A percentile compares a stretch with the other conserved stretches of the same genome.
Conservation (phyloP, 306 rosid genomes). For the Phaseolus lunatus region DNA sequence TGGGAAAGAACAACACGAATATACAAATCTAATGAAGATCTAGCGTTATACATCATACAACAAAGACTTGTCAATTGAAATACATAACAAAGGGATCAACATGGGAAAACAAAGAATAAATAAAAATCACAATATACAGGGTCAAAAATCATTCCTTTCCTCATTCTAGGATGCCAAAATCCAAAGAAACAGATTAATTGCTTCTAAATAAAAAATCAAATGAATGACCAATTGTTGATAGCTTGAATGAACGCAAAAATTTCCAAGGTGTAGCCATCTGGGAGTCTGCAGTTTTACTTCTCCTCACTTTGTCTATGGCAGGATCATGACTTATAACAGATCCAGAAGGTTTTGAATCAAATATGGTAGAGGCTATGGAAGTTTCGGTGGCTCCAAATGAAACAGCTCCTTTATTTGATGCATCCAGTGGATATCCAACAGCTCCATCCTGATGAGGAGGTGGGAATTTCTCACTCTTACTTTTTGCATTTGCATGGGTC, state of each 20-base stretch:
- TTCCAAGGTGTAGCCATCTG: constrained; percentile 64
- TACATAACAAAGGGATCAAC: constrained; percentile 51
- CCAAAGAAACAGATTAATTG: constrained; percentile 54
- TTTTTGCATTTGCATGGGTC: constrained; percentile 72
- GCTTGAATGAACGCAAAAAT: constrained; percentile 73
- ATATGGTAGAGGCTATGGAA: constrained; percentile 66
- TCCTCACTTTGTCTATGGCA: constrained; percentile 61
- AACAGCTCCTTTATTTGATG: constrained; percentile 64
- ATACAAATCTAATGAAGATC: constrained; percentile 45
- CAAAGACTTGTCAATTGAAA: constrained; percentile 44
- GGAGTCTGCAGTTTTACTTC: constrained; percentile 55
- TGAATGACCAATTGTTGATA: constrained; percentile 69
- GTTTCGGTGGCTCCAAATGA: constrained; percentile 71
- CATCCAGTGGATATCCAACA: constrained; percentile 72
- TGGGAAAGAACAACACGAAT: constrained; percentile 10
- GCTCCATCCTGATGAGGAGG: constrained; percentile 96
- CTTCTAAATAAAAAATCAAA: constrained; percentile 60
- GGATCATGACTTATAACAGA: constrained; percentile 55
- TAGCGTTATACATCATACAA: constrained; percentile 44
- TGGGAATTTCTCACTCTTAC: constrained; percentile 98
- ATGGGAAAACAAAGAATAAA: constrained; percentile 27
- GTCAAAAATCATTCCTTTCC: constrained; percentile 43
- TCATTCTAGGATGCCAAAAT: constrained; percentile 45
- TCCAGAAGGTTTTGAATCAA: constrained; percentile 62
- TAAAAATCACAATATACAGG: constrained; percentile 42